These are phyloP conservation scores for Alternaria viburni DNA, from an alignment of 2,329 filamentous ascomycete species.

Conservation along the genomic window DNA sequence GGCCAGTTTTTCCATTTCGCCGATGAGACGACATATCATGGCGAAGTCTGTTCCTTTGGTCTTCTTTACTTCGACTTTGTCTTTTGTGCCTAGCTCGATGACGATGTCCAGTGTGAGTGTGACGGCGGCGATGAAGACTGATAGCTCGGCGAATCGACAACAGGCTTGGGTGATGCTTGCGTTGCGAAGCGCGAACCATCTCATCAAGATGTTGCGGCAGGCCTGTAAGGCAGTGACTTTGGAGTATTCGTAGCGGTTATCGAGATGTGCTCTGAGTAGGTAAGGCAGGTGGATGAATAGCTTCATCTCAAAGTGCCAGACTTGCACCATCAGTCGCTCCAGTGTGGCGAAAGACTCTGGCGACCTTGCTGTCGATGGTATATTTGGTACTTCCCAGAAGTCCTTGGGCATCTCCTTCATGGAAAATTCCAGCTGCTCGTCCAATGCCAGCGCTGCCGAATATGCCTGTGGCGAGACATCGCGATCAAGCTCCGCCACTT, in stretches of 20 bases:
- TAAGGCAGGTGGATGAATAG: conserved; percentile 46
- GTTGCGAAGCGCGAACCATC: conserved; percentile 47
- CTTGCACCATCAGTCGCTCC: conserved; percentile 41
- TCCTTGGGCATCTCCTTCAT: conserved; percentile 41
- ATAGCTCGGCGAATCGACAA: conserved; percentile 41
- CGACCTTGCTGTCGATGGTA: conserved; percentile 41
- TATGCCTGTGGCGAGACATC: conserved; percentile 41
- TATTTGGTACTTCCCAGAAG: conserved; percentile 47
- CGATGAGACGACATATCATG: conserved; percentile 44
- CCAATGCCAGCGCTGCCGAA: conserved; percentile 38
- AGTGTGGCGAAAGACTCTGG: conserved; percentile 35
- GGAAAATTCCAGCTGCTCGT: conserved; percentile 39
- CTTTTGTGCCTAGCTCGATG: conserved; percentile 43
- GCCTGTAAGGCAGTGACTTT: conserved; percentile 45
- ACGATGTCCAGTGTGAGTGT: conserved; percentile 46
- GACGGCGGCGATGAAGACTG: conserved; percentile 45
- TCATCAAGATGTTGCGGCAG: conserved; percentile 44
- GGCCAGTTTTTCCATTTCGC: conserved; percentile 45
- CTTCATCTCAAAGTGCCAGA: conserved; percentile 47
- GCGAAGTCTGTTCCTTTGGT: conserved; percentile 44
- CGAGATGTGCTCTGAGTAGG: conserved; percentile 37
- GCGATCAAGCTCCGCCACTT: conserved; percentile 39
- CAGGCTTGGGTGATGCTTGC: conserved; percentile 44
- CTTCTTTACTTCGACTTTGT: conserved; percentile 42
- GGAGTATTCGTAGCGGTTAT: conserved; percentile 43